Evolutionary conservation across 352 stramenopile species (phyloP).

Genomic region (Globisporangium perplexum): DNA sequence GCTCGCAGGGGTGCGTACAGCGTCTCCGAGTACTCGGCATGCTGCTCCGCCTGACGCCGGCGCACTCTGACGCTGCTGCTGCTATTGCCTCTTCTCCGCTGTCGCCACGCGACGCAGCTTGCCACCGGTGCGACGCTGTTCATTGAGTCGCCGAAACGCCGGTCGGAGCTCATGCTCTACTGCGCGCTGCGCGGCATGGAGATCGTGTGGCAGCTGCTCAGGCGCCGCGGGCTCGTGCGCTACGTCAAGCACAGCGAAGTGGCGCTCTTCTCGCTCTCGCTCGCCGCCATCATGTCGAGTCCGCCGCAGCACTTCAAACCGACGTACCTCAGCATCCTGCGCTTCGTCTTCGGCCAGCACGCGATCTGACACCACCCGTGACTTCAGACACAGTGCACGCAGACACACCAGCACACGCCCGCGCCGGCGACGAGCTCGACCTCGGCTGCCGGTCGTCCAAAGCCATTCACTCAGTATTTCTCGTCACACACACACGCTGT

Average conservation of each 20-base stretch:
- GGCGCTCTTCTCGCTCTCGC: slow-evolving; percentile 78
- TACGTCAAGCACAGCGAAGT: slow-evolving; percentile 77
- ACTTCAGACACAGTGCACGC: not conserved
- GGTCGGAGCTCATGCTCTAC: slow-evolving; percentile 85
- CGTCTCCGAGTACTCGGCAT: not conserved
- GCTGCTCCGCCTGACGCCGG: not conserved
- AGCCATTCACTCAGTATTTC: not conserved
- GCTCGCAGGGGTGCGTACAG: slow-evolving; percentile 43
- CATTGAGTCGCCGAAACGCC: slow-evolving; percentile 76
- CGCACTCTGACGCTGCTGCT: not conserved
- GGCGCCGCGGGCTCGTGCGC: slow-evolving; percentile 55
- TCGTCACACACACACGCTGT: not conserved
- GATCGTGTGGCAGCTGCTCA: slow-evolving; percentile 77
- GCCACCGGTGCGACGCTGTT: slow-evolving; percentile 56
- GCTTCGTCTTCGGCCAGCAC: slow-evolving; percentile 72
- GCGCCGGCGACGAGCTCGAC: not conserved
- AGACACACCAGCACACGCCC: not conserved
- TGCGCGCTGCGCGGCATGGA: slow-evolving; percentile 67
- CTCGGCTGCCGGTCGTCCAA: not conserved
- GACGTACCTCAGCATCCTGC: slow-evolving; percentile 74
- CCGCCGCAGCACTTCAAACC: slow-evolving; percentile 80
- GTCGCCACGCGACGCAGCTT: slow-evolving; percentile 26
- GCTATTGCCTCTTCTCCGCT: not conserved
- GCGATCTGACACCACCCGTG: slow-evolving; percentile 32
- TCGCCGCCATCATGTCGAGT: slow-evolving; percentile 80